phyloP scores from a whole-genome alignment of 345 rosid species.

The Aquilaria sinensis region DNA sequence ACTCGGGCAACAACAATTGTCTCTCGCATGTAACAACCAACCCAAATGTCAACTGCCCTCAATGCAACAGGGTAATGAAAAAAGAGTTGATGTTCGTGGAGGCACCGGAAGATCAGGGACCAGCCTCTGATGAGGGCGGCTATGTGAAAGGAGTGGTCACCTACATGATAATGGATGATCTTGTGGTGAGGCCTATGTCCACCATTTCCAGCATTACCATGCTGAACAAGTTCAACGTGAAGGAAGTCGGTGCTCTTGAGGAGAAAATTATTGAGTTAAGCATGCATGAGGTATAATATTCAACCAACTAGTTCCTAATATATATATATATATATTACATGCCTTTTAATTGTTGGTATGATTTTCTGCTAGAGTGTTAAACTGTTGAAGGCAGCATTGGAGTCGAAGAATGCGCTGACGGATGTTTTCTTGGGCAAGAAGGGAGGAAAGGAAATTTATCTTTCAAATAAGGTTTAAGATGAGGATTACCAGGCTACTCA shows the following conservation, averaged over 20 bases:
- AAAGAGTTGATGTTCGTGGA: neutral
- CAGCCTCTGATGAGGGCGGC: slow-evolving; percentile 12
- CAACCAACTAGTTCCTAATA: neutral
- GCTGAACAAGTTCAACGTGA: slow-evolving; percentile 15
- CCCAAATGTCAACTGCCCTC: neutral
- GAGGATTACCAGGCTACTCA: too few relatives aligned
- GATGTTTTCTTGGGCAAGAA: too few relatives aligned
- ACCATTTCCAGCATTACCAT: slow-evolving; percentile 15
- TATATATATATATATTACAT: neutral
- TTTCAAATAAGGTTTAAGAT: too few relatives aligned
- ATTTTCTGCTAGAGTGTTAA: too few relatives aligned
- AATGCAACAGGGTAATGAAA: neutral
- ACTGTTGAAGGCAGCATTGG: too few relatives aligned
- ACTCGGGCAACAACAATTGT: too few relatives aligned
- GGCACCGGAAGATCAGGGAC: neutral
- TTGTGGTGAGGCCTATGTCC: slow-evolving; percentile 24
- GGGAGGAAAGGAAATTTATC: too few relatives aligned
- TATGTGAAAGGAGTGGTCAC: slow-evolving; percentile 24
- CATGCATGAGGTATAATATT: neutral
- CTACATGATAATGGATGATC: slow-evolving; percentile 29
- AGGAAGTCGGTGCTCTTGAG: slow-evolving; percentile 14
- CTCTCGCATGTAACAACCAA: neutral
- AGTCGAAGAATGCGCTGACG: too few relatives aligned
- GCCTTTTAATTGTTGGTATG: too few relatives aligned
- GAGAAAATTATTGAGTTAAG: slow-evolving; percentile 15